Evolutionary conservation across 257 asterid species (phyloP).

Genomic region (Nicotiana noctiflora): DNA sequence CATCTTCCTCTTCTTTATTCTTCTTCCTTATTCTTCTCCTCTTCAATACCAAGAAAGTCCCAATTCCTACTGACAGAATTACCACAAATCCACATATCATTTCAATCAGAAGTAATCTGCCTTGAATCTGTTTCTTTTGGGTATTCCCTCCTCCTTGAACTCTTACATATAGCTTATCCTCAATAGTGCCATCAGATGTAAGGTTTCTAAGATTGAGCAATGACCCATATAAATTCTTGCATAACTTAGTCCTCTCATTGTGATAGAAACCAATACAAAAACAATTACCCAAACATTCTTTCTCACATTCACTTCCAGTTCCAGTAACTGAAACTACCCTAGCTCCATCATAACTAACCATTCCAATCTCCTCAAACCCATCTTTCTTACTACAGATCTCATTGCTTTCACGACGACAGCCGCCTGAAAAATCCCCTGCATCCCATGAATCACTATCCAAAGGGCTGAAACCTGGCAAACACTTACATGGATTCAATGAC

Average conservation of each 20-base stretch:
- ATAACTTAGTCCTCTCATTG: constrained; percentile 31
- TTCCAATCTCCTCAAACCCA: constrained; percentile 57
- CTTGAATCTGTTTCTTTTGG: constrained; percentile 22
- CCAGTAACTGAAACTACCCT: constrained; percentile 32
- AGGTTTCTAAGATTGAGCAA: constrained; percentile 47
- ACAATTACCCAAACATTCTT: constrained; percentile 50
- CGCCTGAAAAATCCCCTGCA: constrained; percentile 56
- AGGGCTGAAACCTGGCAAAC: constrained; percentile 55
- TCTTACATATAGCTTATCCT: constrained; percentile 46
- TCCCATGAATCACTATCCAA: constrained; percentile 43
- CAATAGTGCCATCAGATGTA: constrained; percentile 33
- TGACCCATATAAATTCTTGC: constrained; percentile 54
- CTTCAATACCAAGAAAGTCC: constrained; percentile 32
- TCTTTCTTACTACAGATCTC: constrained; percentile 38
- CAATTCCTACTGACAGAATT: constrained; percentile 30
- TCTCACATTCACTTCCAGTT: constrained; percentile 48
- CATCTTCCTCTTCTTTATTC: constrained; percentile 35
- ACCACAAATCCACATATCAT: constrained; percentile 38
- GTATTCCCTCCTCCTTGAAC: constrained; percentile 24
- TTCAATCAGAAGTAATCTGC: constrained; percentile 29
- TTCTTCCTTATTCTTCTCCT: constrained; percentile 31
- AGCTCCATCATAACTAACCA: constrained; percentile 39
- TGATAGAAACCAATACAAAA: constrained; percentile 61
- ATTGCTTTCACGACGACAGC: constrained; percentile 39
- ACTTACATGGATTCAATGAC: constrained; percentile 44